Evolutionary conservation across 352 stramenopile genomes (phyloP), one percentile per base, ranked within the genome.

Genomic region (Phytophthora pluvialis): DNA sequence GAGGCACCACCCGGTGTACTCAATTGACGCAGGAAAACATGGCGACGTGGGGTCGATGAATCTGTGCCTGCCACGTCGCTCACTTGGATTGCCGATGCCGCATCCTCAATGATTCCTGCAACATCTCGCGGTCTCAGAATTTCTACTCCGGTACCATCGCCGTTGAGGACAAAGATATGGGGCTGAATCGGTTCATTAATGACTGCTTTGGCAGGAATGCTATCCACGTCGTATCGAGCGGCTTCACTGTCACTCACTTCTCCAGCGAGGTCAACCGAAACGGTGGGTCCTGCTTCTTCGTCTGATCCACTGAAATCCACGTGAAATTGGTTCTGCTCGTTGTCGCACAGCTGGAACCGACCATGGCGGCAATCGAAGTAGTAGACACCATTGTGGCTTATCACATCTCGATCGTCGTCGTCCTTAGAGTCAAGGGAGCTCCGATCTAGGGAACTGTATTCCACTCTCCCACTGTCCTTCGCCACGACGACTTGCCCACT

Each of bases 151-250:
- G 81, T 91, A 8, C 87, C 87, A 51, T 95, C 80, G 32, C 87
- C 87, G n/a, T 89, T 73, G 13, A 95, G 64, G 40, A 93, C 40
- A 29, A 95, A 83, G 46, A 93, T 29, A 38, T 86, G 77, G 13
- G 87, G 87, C 49, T 91, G 63, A 10, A 95, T 91, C 2, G 84
- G 84, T 29, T 93, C 78, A 43, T 90, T 93, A 52, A 92, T 87
- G 9, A 90, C 78, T 25, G 83, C 78, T 60, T 72, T 71, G 6
- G 79, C 81, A 16, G 74, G 73, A 28, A 94, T 89, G 1, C 63
- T 70, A 28, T 60, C 67, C 13, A 92, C 77, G 0, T 72, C 60
- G 54, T 90, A 88, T 45, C 77, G 84, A 12, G 65, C 53, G 4
- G 66, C 71, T 50, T 92, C 81, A 1, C 47, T 35, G 4, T 80